Evolutionary conservation across 768 basidiomycete species (phyloP).

Genomic region (Boletus speciosus): DNA sequence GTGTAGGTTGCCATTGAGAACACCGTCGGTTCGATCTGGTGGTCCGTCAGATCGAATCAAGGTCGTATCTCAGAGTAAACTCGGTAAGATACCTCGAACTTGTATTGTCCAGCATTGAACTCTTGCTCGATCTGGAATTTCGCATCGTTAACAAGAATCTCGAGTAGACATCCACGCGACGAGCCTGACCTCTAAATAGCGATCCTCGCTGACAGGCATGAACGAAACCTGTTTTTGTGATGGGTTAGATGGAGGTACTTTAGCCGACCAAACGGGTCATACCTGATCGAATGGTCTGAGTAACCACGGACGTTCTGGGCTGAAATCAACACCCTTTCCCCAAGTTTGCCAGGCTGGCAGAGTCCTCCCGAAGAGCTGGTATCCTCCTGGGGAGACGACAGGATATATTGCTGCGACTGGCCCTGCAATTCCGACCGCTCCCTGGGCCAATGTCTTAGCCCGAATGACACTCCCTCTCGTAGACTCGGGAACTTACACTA

Average conservation of each 20-base stretch:
- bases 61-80: not conserved
- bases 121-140: constrained; percentile 41
- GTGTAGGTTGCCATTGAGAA: constrained; percentile 55
- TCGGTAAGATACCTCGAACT: constrained; percentile 40
- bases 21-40: constrained; percentile 44
- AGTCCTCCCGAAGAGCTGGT: constrained; percentile 61
- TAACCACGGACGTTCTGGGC: constrained; percentile 52
- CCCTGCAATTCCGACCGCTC: constrained; percentile 69
- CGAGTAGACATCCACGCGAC: not conserved
- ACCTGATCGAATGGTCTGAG: constrained; percentile 63
- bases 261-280: not conserved
- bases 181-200: constrained; percentile 43
- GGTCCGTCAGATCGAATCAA: constrained; percentile 4
- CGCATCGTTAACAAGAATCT: not conserved
- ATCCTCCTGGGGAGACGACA: constrained; percentile 61
- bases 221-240: constrained; percentile 44
- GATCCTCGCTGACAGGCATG: constrained; percentile 42
- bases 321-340: constrained; percentile 49
- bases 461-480: not conserved
- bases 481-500: constrained; percentile 34
- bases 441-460: constrained; percentile 33
- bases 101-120: constrained; percentile 53
- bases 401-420: constrained; percentile 65
- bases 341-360: constrained; percentile 65
- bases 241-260: not conserved